Percentiles rank a stretch among this genome's conserved stretches.
These are phyloP conservation scores for Achaetomiella virescens DNA, from an alignment of 495 filamentous ascomycete species.

Conservation along the genomic window DNA sequence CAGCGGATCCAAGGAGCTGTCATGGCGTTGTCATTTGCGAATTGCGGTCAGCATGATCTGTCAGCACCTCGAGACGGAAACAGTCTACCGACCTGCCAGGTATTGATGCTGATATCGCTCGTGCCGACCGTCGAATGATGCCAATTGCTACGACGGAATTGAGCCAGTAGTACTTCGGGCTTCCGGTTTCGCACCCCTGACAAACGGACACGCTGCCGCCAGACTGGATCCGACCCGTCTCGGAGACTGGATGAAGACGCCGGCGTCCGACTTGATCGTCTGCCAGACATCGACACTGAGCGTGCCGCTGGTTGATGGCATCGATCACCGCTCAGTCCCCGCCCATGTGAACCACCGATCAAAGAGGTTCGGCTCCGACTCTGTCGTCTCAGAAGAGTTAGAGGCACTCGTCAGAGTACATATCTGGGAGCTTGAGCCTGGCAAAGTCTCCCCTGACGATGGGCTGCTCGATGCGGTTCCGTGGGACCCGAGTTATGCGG, in stretches of 20 bases:
- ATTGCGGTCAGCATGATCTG: neutral
- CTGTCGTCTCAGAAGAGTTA: too few relatives aligned
- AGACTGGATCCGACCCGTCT: constrained; percentile 9
- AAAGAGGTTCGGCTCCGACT: too few relatives aligned
- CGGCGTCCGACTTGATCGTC: constrained; percentile 16
- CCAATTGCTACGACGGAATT: constrained; percentile 12
- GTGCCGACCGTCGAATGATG: neutral
- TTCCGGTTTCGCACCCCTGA: constrained; percentile 8
- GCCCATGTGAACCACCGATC: constrained; percentile 16
- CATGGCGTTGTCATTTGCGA: neutral
- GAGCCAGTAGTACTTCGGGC: constrained; percentile 14
- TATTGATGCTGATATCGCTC: neutral
- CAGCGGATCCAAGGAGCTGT: neutral
- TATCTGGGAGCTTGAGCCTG: constrained; percentile 18
- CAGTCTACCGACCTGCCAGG: constrained; percentile 8
- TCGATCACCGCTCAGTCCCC: constrained; percentile 20
- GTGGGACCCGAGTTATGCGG: constrained; percentile 5
- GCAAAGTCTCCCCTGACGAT: constrained; percentile 16
- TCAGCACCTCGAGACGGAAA: neutral
- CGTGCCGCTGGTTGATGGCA: constrained; percentile 7
- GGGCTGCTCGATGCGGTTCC: constrained; percentile 13
- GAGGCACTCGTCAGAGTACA: neutral
- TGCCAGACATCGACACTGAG: constrained; percentile 16
- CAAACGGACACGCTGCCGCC: constrained; percentile 4
- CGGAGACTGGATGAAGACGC: constrained; percentile 13